A percentile compares a stretch with the other conserved stretches of the same genome.
Evolutionary conservation across 805 yeast species (phyloP).

Genomic region (Priceomyces haplophilus): DNA sequence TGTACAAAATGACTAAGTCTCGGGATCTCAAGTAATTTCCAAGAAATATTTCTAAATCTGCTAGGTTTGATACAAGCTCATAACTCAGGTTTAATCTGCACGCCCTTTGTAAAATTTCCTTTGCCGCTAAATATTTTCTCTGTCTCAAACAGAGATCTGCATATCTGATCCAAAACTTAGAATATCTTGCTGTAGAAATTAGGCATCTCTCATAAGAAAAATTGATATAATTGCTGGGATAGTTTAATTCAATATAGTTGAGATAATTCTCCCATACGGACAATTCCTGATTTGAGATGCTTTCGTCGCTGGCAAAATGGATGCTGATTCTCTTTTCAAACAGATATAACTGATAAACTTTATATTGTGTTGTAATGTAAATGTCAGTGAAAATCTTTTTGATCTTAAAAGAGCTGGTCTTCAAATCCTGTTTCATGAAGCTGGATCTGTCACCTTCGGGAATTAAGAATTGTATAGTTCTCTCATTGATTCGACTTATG

Average conservation of each 20-base stretch:
- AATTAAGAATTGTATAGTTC: conserved; percentile 15
- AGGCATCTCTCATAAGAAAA: conserved; percentile 49
- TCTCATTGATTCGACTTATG: conserved; percentile 18
- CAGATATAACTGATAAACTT: conserved; percentile 45
- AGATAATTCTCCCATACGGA: conserved; percentile 60
- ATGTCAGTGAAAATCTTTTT: conserved; percentile 50
- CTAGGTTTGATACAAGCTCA: conserved; percentile 35
- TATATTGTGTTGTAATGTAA: conserved; percentile 54
- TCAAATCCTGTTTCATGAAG: conserved; percentile 21
- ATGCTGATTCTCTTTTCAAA: conserved; percentile 44
- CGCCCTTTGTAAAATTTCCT: conserved; percentile 36
- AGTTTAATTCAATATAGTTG: conserved; percentile 46
- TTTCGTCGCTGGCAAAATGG: conserved; percentile 36
- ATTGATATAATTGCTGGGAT: conserved; percentile 19
- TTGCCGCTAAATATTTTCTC: conserved; percentile 33
- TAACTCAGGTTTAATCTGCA: conserved; percentile 24
- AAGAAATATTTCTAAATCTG: conserved; percentile 42
- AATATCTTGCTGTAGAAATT: conserved; percentile 43
- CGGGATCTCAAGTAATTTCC: conserved; percentile 39
- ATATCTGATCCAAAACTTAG: conserved; percentile 49
- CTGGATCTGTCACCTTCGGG: conserved; percentile 16
- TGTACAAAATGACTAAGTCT: conserved; percentile 27
- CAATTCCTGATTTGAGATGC: conserved; percentile 44
- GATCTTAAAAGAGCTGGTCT: conserved; percentile 30
- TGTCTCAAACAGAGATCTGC: conserved; percentile 38